These are phyloP conservation scores for Cyberlindnera nakhonratchasimensis DNA, from an alignment of 805 yeast species.

Conservation along the genomic window DNA sequence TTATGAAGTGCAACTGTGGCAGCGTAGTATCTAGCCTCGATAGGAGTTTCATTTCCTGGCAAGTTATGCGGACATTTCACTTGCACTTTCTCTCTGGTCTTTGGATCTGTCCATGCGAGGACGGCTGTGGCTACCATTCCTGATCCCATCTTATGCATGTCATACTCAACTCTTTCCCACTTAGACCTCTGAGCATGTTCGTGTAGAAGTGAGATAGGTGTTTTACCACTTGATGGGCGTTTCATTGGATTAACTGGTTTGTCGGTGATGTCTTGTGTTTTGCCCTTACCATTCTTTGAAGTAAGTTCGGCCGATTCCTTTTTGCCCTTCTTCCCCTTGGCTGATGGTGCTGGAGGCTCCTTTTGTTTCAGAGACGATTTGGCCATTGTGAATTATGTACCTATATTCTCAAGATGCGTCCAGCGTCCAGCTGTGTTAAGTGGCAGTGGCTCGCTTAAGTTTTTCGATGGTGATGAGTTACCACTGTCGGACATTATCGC, in stretches of 20 bases:
- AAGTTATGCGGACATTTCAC: conserved; percentile 52
- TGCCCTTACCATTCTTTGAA: conserved; percentile 5
- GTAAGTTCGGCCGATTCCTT: conserved; percentile 4
- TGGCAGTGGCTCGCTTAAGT: too few species aligned
- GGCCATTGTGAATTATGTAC: conserved; percentile 15
- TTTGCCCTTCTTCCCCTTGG: conserved; percentile 17
- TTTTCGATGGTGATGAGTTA: too few species aligned
- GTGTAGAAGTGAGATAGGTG: conserved; percentile 81
- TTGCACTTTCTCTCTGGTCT: conserved; percentile 62
- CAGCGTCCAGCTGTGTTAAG: too few species aligned
- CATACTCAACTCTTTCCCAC: conserved; percentile 85
- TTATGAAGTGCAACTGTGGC: conserved; percentile 87
- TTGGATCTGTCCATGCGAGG: conserved; percentile 74
- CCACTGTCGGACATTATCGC: too few species aligned
- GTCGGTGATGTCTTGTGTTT: conserved; percentile 1
- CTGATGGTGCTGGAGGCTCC: conserved; percentile 11
- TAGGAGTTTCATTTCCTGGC: conserved; percentile 69
- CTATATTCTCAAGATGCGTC: too few species aligned
- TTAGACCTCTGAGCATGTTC: conserved; percentile 85
- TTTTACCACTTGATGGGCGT: conserved; percentile 55
- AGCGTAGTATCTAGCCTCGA: conserved; percentile 86
- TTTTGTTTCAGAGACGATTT: conserved; percentile 11
- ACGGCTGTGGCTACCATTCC: conserved; percentile 67
- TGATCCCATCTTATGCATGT: conserved; percentile 50
- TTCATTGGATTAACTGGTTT: conserved; percentile 16